phyloP scores from a whole-genome alignment of 2,329 filamentous ascomycete genomes.

The Diaporthe velutina region DNA sequence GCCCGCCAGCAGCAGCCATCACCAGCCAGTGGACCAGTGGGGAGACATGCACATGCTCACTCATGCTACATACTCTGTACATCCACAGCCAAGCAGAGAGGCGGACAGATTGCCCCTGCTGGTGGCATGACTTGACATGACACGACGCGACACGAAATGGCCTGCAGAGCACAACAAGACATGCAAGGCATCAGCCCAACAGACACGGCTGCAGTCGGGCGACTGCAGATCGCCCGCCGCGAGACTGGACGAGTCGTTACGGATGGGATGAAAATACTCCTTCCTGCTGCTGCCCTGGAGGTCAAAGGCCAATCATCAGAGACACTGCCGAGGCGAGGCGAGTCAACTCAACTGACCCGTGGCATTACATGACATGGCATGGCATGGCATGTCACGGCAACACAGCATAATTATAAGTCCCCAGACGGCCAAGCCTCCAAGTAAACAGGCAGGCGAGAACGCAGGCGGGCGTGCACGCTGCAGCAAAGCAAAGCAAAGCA shows the following conservation, averaged over 20 bases:
- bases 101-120: neutral
- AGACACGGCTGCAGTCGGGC: neutral
- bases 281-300: neutral
- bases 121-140: neutral
- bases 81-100: neutral
- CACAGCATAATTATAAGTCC: neutral
- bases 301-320: neutral
- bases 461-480: neutral
- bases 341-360: neutral
- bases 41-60: neutral
- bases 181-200: neutral
- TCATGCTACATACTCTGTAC: neutral
- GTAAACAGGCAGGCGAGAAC: neutral
- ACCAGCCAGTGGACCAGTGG: neutral
- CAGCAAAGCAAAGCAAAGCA: neutral
- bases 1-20: neutral
- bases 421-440: neutral
- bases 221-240: neutral
- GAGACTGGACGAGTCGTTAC: constrained; percentile 8
- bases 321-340: neutral
- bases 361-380: no score
- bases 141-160: neutral
- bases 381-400: neutral
- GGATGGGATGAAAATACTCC: constrained; percentile 15
- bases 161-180: neutral